A percentile compares a stretch with the other conserved stretches of the same genome.
Conservation (phyloP, 2,329 filamentous ascomycete species). For the Cladorrhinum sp. region DNA sequence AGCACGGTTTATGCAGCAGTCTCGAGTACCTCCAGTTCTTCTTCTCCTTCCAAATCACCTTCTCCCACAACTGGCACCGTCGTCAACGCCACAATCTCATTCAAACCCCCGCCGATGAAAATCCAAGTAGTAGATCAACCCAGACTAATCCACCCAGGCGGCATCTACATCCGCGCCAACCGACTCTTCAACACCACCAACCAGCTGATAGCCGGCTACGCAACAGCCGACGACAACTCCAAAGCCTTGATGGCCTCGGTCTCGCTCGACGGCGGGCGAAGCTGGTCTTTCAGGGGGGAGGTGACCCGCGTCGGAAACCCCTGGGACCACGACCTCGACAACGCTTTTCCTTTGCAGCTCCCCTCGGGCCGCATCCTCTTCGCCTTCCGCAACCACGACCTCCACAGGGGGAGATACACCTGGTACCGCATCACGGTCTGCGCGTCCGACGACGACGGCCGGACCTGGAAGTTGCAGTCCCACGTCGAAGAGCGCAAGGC, state of each 20-base stretch:
- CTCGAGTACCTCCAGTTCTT: too few species aligned
- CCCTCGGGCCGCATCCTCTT: conserved; percentile 18
- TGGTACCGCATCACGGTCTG: conserved; percentile 42
- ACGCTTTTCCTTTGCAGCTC: conserved; percentile 30
- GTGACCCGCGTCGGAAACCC: conserved; percentile 18
- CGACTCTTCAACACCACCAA: conserved; percentile 23
- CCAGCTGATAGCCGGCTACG: conserved; percentile 32
- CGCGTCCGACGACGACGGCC: conserved; percentile 41
- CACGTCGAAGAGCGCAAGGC: conserved; percentile 29
- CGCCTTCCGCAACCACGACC: conserved; percentile 36
- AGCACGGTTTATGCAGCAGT: too few species aligned
- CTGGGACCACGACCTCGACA: conserved; percentile 32
- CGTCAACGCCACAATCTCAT: too few species aligned
- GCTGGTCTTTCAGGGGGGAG: conserved; percentile 27
- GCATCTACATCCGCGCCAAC: too few species aligned
- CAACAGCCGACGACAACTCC: conserved; percentile 22
- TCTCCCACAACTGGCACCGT: too few species aligned
- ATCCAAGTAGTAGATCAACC: too few species aligned
- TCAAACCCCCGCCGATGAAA: too few species aligned
- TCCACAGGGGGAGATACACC: conserved; percentile 26
- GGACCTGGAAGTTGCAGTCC: conserved; percentile 35
- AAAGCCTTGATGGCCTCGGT: conserved; percentile 25
- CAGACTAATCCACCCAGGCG: too few species aligned
- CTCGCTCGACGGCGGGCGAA: conserved; percentile 30
- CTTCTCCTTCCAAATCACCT: too few species aligned